Evolutionary conservation across 371 early-diverging fungal genomes (phyloP), one percentile per base, ranked within the genome.

Genomic region (Choanephora cucurbitarum): DNA sequence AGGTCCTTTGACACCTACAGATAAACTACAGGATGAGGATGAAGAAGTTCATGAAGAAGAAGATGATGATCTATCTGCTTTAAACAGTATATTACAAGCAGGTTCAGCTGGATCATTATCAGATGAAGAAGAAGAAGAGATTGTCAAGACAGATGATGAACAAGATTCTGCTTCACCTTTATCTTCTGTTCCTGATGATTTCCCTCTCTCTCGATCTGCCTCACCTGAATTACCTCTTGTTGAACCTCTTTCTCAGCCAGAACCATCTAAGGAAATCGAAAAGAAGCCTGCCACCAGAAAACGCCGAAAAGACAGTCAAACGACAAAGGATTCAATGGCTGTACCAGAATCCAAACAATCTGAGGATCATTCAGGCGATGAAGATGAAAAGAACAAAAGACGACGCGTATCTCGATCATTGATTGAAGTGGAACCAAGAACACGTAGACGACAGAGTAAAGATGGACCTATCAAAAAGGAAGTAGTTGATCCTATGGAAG

Each of bases 131-230:
- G 48, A 44, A 9, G 49, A 47, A 7, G 59, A 55, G 19, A 22
- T 44, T 45, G 63, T 52, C 11, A 44, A 40, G 14, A 44, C 44
- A 31, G 64, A 57, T 9, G 24, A 44, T 14, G 54, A 69, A 34
- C 52, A 66, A 11, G 62, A 64, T 17, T 57, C 60, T 24, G 70
- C 72, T 19, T 75, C 72, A 14, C 61, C 76, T 10, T 44, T 72
- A 28, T 72, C 72, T 10, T 75, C 76, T 48, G 62, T 70, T 41
- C 72, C 72, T 17, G 72, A 75, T 37, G 76, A 75, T 41, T 70
- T 70, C 52, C 70, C 72, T 18, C 41, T 72, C 19, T 70, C 70
- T 44, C 49, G 66, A 32, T 72, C 72, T 13, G 57, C 65, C 5
- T 75, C 76, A 21, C 76, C 76, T 15, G 64, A 62, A 24, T 45